Evolutionary conservation across 805 yeast species (phyloP).

Genomic region (Debaryomyces maramus): DNA sequence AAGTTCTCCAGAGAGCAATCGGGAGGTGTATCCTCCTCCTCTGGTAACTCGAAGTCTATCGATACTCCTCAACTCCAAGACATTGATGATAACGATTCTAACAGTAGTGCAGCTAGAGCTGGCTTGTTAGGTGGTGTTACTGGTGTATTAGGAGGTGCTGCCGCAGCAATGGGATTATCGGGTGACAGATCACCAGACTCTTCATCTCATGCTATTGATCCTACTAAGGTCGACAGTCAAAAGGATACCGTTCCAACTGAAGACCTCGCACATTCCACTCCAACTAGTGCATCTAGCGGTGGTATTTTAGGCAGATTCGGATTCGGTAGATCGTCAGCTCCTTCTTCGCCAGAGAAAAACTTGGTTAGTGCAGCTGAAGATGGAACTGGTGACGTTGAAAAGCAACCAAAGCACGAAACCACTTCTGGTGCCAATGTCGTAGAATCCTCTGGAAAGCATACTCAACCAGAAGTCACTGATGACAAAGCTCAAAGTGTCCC

Average conservation of each 20-base stretch:
- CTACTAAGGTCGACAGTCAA: background rate
- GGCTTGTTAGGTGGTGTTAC: conserved; percentile 21
- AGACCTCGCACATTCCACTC: conserved; percentile 2
- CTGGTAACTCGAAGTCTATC: background rate
- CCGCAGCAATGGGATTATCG: conserved; percentile 6
- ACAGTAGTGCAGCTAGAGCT: conserved; percentile 4
- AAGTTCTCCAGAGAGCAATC: conserved; percentile 1
- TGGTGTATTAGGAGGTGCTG: conserved; percentile 21
- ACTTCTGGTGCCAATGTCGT: no score
- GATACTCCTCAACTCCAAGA: background rate
- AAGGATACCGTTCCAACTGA: conserved; percentile 7
- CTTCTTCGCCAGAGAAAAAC: conserved; percentile 5
- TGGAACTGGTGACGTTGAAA: background rate
- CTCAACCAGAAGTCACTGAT: background rate
- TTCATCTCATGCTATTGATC: background rate
- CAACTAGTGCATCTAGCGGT: conserved; percentile 2
- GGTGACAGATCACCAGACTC: background rate
- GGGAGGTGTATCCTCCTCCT: background rate
- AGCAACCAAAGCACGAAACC: background rate
- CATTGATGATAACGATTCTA: background rate
- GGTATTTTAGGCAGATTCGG: conserved; percentile 7
- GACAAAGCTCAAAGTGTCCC: conserved; percentile 3
- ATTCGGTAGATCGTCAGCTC: background rate
- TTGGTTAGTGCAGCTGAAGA: background rate
- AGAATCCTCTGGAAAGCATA: no score